Evolutionary conservation across 441 rosid genomes (phyloP).

Genomic region (Lepidium campestre): DNA sequence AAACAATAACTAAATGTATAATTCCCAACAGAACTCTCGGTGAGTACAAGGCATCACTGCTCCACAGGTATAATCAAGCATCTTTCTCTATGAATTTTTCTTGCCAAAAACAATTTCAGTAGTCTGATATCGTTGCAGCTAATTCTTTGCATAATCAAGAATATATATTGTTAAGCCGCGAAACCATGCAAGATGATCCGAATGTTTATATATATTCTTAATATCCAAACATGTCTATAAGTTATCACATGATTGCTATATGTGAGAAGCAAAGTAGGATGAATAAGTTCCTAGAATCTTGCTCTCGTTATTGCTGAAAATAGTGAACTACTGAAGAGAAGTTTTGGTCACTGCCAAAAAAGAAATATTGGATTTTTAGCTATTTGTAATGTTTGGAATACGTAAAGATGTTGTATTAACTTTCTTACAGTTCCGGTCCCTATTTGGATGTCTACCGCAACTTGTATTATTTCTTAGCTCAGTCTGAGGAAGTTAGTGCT

Average conservation of each 20-base stretch:
- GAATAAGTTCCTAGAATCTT: not conserved
- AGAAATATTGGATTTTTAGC: not conserved
- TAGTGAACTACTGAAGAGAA: not conserved
- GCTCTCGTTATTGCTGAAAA: slow-evolving; percentile 1
- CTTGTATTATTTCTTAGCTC: slow-evolving; percentile 84
- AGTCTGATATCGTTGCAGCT: not conserved
- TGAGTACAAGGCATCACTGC: slow-evolving; percentile 57
- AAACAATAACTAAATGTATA: slow-evolving; percentile 57
- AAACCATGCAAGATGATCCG: slow-evolving; percentile 2
- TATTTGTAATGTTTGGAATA: slow-evolving; percentile 10
- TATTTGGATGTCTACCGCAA: slow-evolving; percentile 83
- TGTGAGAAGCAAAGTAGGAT: slow-evolving; percentile 14
- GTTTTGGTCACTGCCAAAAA: slow-evolving; percentile 2
- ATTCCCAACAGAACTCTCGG: slow-evolving; percentile 57
- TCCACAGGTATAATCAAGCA: slow-evolving; percentile 45
- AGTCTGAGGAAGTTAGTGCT: slow-evolving; percentile 95
- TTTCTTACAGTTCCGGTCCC: slow-evolving; percentile 74
- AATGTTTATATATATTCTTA: not conserved
- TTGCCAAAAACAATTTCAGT: slow-evolving; percentile 5
- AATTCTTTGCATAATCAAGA: not conserved
- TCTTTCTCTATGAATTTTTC: slow-evolving; percentile 1
- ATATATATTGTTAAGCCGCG: not conserved
- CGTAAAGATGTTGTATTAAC: slow-evolving; percentile 26
- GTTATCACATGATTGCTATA: not conserved
- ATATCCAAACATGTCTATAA: not conserved